These are phyloP conservation scores for Blastocladiella emersonii DNA, from an alignment of 371 early-diverging fungal genomes.

Conservation along the genomic window DNA sequence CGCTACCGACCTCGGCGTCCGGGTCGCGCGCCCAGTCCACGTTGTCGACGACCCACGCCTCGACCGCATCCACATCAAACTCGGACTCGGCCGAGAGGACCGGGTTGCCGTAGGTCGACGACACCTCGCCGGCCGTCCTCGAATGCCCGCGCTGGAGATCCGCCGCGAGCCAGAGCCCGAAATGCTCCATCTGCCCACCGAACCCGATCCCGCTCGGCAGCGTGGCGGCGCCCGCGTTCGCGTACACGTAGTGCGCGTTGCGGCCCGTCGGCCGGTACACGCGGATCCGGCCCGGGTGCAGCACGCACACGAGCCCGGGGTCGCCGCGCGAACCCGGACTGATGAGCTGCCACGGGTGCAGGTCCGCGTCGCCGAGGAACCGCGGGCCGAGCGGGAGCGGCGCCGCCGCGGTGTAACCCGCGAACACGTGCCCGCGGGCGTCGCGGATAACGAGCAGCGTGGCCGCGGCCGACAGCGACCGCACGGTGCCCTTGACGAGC, in stretches of 20 bases:
- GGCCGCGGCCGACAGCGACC: not conserved
- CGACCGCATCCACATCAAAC: not conserved
- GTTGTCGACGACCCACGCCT: not conserved
- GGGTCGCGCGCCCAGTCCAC: not conserved
- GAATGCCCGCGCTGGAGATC: not conserved
- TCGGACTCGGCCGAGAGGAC: not conserved
- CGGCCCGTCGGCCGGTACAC: not conserved
- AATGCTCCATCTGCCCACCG: not conserved
- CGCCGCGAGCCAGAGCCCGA: not conserved
- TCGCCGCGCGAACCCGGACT: not conserved
- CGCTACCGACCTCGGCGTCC: not conserved
- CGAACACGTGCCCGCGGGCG: not conserved
- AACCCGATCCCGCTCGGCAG: not conserved
- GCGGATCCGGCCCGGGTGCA: not conserved
- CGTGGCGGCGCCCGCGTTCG: not conserved
- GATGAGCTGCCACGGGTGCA: too few species aligned
- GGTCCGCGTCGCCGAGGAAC: too few species aligned
- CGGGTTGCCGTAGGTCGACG: not conserved
- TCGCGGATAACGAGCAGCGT: not conserved
- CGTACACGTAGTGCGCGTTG: not conserved
- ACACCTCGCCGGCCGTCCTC: not conserved
- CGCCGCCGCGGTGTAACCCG: not conserved
- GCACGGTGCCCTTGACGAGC: not conserved
- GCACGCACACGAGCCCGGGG: not conserved
- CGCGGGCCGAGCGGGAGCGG: not conserved